phyloP scores from a whole-genome alignment of 2,329 filamentous ascomycete species.

The Cephalotrichum gorgonifer region DNA sequence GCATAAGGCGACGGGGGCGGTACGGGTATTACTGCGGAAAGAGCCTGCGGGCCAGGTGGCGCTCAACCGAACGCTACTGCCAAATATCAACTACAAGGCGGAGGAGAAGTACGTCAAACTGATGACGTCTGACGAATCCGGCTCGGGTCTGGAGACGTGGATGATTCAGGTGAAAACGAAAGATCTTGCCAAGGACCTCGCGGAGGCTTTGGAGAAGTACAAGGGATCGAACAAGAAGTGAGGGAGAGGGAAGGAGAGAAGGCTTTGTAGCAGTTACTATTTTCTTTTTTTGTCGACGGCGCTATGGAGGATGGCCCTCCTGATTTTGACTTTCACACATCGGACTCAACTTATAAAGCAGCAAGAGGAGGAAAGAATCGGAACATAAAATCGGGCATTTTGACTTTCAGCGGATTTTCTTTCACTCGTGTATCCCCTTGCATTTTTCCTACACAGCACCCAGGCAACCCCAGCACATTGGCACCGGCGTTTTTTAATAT shows the following conservation, averaged over 20 bases:
- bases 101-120: slow-evolving; percentile 52
- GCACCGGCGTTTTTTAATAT: background rate
- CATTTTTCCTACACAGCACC: background rate
- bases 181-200: slow-evolving; percentile 44
- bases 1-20: slow-evolving; percentile 56
- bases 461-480: too few species aligned
- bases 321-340: background rate
- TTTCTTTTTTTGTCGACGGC: background rate
- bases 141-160: slow-evolving; percentile 56
- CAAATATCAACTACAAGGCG: slow-evolving; percentile 51
- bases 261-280: background rate
- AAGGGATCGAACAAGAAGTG: slow-evolving; percentile 42
- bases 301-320: background rate
- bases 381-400: background rate
- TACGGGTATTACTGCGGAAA: slow-evolving; percentile 62
- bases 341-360: background rate
- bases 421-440: background rate
- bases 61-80: slow-evolving; percentile 58
- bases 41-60: slow-evolving; percentile 65
- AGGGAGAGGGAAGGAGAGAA: background rate
- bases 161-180: slow-evolving; percentile 60
- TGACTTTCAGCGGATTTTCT: background rate
- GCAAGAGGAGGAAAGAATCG: background rate
- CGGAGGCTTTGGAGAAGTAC: slow-evolving; percentile 38
- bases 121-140: slow-evolving; percentile 44